Percentiles rank a stretch among this genome's conserved stretches.
phyloP scores from a whole-genome alignment of 768 basidiomycete species.

The Rhizopogon sp. region DNA sequence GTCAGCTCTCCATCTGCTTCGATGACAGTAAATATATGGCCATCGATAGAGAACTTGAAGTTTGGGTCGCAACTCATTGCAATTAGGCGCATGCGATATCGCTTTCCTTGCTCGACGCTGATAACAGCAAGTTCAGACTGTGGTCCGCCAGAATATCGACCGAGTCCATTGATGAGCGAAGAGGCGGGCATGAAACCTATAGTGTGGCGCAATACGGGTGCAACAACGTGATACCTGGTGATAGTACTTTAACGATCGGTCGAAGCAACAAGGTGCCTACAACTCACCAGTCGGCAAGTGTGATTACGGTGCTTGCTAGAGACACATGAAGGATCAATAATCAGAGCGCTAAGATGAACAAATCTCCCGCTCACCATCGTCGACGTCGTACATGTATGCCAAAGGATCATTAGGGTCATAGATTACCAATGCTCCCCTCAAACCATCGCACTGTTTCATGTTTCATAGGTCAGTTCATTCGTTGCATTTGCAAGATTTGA shows the following conservation, averaged over 20 bases:
- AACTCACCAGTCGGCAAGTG: slow-evolving; percentile 33
- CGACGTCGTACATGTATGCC: slow-evolving; percentile 36
- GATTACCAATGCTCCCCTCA: slow-evolving; percentile 29
- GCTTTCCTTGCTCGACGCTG: slow-evolving; percentile 23
- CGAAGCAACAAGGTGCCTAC: background rate
- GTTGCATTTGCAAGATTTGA: background rate
- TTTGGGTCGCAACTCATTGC: slow-evolving; percentile 36
- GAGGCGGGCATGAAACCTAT: slow-evolving; percentile 15
- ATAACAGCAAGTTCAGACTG: slow-evolving; percentile 29
- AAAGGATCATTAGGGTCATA: slow-evolving; percentile 40
- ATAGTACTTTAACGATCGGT: background rate
- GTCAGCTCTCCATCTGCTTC: slow-evolving; percentile 39
- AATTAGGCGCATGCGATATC: slow-evolving; percentile 35
- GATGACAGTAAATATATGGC: slow-evolving; percentile 40
- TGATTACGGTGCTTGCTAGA: slow-evolving; percentile 36
- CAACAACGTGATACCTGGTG: slow-evolving; percentile 12
- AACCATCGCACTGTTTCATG: slow-evolving; percentile 13
- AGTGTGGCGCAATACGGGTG: slow-evolving; percentile 18
- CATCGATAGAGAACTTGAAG: slow-evolving; percentile 42
- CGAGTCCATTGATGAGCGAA: slow-evolving; percentile 35
- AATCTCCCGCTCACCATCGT: slow-evolving; percentile 27
- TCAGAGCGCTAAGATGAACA: background rate
- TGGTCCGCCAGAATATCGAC: slow-evolving; percentile 31
- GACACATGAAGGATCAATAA: background rate
- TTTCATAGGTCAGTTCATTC: background rate